Percentiles rank a stretch among this genome's conserved stretches.
Evolutionary conservation across 2,329 filamentous ascomycete species (phyloP).

Genomic region (Orbilia blumenaviensis): DNA sequence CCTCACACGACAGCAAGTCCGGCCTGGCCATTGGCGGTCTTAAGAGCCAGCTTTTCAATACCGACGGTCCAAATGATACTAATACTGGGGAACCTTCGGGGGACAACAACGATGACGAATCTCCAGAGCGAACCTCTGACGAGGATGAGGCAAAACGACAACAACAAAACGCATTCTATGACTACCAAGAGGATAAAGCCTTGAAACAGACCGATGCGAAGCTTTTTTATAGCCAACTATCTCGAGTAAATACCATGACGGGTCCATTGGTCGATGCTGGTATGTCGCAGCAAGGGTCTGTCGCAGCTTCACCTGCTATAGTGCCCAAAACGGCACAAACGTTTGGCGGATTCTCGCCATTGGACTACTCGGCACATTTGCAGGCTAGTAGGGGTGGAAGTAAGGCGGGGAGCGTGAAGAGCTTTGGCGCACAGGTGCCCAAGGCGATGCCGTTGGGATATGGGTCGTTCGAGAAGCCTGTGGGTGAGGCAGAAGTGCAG

Average conservation of each 20-base stretch:
- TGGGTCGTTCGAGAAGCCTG: conserved; percentile 59
- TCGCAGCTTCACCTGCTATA: conserved; percentile 55
- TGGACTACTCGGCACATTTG: conserved; percentile 55
- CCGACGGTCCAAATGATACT: neutral
- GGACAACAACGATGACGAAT: conserved; percentile 28
- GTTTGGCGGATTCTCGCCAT: conserved; percentile 59
- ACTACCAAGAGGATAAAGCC: conserved; percentile 90
- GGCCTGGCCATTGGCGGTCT: neutral
- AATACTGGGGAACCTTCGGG: neutral
- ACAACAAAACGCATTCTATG: conserved; percentile 84
- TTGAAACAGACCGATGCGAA: conserved; percentile 95
- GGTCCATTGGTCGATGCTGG: conserved; percentile 55
- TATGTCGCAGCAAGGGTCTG: conserved; percentile 22
- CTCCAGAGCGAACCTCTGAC: conserved; percentile 40
- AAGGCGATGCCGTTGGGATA: conserved; percentile 58
- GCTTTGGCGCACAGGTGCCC: conserved; percentile 60
- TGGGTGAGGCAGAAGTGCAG: conserved; percentile 56
- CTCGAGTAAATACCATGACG: conserved; percentile 60
- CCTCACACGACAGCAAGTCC: conserved; percentile 39
- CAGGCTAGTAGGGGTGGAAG: conserved; percentile 57
- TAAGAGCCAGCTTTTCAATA: conserved; percentile 1
- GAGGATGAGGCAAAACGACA: conserved; percentile 61
- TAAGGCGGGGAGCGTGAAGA: conserved; percentile 60
- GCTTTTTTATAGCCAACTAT: conserved; percentile 81
- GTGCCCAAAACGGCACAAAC: conserved; percentile 63